These are phyloP conservation scores for Penicillium sp. DNA, from an alignment of 2,329 filamentous ascomycete genomes.

Conservation along the genomic window DNA sequence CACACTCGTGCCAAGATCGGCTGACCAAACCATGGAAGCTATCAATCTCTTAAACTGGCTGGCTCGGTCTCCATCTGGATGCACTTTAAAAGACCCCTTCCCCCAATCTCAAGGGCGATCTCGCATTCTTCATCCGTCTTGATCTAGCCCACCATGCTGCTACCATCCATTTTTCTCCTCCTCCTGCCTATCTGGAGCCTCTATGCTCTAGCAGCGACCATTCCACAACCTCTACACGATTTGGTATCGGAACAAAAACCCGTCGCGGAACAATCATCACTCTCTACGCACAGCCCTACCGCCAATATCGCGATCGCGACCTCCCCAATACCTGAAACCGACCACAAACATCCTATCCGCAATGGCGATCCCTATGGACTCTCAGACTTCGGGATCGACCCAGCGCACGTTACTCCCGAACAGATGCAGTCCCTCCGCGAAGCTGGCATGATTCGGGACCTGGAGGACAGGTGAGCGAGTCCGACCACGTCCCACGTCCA, in stretches of 20 bases:
- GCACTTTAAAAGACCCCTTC: too few relatives aligned
- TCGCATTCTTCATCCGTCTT: neutral
- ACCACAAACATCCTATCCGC: neutral
- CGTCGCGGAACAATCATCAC: neutral
- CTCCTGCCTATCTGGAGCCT: neutral
- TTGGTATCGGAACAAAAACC: neutral
- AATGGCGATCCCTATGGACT: conserved; percentile 3
- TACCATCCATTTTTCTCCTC: neutral
- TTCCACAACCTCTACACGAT: neutral
- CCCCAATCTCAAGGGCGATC: too few relatives aligned
- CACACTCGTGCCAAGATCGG: too few relatives aligned
- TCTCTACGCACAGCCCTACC: neutral
- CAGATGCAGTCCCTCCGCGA: neutral
- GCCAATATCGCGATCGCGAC: neutral
- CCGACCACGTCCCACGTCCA: neutral
- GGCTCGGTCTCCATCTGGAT: too few relatives aligned
- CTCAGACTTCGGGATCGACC: conserved; percentile 1
- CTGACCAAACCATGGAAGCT: too few relatives aligned
- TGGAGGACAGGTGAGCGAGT: neutral
- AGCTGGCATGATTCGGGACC: neutral
- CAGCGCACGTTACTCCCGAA: neutral
- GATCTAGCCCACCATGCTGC: neutral
- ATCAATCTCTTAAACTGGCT: too few relatives aligned
- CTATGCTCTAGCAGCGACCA: neutral
- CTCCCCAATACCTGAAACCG: neutral